Evolutionary conservation across 768 basidiomycete genomes (phyloP), one percentile per base, ranked within the genome.

Genomic region (Artomyces pyxidatus): DNA sequence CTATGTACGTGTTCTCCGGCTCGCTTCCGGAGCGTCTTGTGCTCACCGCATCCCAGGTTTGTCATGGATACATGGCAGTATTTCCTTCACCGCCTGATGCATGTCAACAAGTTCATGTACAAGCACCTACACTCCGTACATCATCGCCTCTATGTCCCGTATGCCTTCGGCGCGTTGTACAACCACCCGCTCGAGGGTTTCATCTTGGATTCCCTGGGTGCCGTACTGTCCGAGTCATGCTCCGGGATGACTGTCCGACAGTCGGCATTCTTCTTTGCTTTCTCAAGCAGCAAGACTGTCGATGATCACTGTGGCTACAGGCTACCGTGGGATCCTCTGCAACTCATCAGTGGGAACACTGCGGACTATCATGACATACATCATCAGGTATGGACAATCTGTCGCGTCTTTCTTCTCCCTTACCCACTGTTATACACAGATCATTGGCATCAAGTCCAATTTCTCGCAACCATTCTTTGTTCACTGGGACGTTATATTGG

Each of bases 351-450:
- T 43, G 68, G 74, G 3, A 99, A 99, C 63, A 96, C 91, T 63
- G 87, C 93, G 1, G 90, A 95, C 66, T 99, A 95, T 66, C 95
- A 97, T 64, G 95, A 97, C 65, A 96, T 98, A 52, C 95, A 98
- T 61, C 95, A 97, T 65, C 92, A 94, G 74, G 88, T 85, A 49
- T 59, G 67, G 68, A n/a, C 16, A 23, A 43, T 43, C 11, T 22
- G 21, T n/a, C 45, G 7, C 23, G 25, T 26, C 32, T 10, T 35
- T n/a, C 10, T 35, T 35, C 14, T 25, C 5, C 12, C 38, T 40
- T 25, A 37, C 28, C 7, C 44, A 42, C 37, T 46, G 19, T 48
- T 40, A 2, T 38, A 53, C 44, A 6, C 49, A 84, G 81, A 62
- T 71, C 28, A 77, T 88, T 52, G 95, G 95, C 3, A 89, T 96